Evolutionary conservation across 805 yeast species (phyloP).

Genomic region (Candida jianshihensis): DNA sequence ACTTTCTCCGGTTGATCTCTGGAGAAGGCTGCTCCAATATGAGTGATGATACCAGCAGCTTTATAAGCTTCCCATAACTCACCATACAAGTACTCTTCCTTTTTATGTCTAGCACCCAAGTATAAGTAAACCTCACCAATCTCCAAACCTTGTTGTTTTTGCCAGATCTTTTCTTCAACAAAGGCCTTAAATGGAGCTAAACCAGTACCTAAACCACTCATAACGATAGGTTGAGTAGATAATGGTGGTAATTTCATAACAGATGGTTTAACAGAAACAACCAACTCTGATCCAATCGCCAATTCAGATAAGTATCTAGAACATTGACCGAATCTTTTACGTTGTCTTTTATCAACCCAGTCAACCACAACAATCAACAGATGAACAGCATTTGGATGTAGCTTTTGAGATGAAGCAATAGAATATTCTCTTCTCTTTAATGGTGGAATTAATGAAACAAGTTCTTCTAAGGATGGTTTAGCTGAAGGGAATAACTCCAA

Average conservation of each 20-base stretch:
- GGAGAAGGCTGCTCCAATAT: conserved; percentile 95
- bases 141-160: conserved; percentile 77
- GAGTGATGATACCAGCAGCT: conserved; percentile 87
- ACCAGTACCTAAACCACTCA: conserved; percentile 98
- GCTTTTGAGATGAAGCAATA: conserved; percentile 90
- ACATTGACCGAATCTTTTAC: conserved; percentile 88
- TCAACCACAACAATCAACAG: conserved; percentile 91
- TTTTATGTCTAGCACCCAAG: conserved; percentile 91
- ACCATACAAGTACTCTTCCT: conserved; percentile 93
- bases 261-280: conserved; percentile 92
- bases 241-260: conserved; percentile 93
- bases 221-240: conserved; percentile 82
- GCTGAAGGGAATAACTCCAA: conserved; percentile 76
- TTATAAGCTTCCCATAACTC: conserved; percentile 96
- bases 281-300: conserved; percentile 73
- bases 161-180: conserved; percentile 92
- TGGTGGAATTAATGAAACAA: conserved; percentile 71
- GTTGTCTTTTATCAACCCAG: conserved; percentile 83
- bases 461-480: conserved; percentile 64
- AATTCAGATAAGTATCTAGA: conserved; percentile 84
- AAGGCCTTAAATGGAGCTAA: conserved; percentile 98
- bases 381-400: conserved; percentile 88
- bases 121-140: conserved; percentile 85
- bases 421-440: conserved; percentile 96
- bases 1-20: conserved; percentile 95